Conservation (phyloP, 2,329 filamentous ascomycete species). For the Beauveria brongniartii region DNA sequence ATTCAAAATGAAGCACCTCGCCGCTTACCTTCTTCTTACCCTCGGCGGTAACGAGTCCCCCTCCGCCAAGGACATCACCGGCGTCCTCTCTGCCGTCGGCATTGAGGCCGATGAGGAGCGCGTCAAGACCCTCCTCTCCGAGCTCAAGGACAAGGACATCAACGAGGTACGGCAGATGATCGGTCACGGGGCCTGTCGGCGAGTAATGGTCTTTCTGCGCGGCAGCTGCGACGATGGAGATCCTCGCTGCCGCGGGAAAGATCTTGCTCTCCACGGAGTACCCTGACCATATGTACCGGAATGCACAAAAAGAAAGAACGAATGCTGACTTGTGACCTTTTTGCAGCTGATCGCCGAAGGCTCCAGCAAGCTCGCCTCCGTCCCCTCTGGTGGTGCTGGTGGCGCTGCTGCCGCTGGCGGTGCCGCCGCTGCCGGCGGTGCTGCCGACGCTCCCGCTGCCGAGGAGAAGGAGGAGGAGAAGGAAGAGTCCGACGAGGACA, state of each 20-base stretch:
- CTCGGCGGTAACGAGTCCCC: slow-evolving; percentile 89
- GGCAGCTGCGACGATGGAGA: not conserved
- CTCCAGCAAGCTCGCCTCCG: slow-evolving; percentile 89
- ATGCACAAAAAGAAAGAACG: not conserved
- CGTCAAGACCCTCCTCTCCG: slow-evolving; percentile 75
- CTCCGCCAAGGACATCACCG: slow-evolving; percentile 77
- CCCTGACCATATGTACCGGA: not conserved
- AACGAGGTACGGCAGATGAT: slow-evolving; percentile 61
- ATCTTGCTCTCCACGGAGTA: not conserved
- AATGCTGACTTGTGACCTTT: slow-evolving; percentile 16
- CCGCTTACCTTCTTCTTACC: slow-evolving; percentile 94
- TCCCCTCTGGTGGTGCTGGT: slow-evolving; percentile 83
- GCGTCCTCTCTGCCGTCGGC: slow-evolving; percentile 85
- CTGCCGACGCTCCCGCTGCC: slow-evolving; percentile 44
- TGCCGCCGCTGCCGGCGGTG: slow-evolving; percentile 59
- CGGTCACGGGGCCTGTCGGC: not conserved
- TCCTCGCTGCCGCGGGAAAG: not conserved
- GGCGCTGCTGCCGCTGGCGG: slow-evolving; percentile 60
- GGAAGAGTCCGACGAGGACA: slow-evolving; percentile 62
- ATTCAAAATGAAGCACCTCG: slow-evolving; percentile 98
- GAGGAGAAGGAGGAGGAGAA: slow-evolving; percentile 55
- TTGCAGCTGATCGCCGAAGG: slow-evolving; percentile 82
- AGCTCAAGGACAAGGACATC: slow-evolving; percentile 90
- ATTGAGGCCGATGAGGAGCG: slow-evolving; percentile 89
- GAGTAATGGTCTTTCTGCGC: not conserved